Evolutionary conservation across 176 grass and related monocot genomes (phyloP), one percentile per base, ranked within the genome.

Genomic region (Carex pumila): DNA sequence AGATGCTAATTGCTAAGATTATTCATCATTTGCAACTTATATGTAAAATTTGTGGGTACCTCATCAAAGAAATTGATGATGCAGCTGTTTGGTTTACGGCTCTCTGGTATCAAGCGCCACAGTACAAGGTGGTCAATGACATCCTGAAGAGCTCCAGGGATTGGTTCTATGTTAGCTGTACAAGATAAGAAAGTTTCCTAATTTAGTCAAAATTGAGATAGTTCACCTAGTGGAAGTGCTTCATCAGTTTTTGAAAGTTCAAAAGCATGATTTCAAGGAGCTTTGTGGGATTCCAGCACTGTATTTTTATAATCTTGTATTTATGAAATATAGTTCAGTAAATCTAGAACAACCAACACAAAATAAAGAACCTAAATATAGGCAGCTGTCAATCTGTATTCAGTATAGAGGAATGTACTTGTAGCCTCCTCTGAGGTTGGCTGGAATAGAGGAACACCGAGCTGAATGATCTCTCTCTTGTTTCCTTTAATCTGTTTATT

Each of bases 51-150:
- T 32, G 49, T 18, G 49, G 4, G 3, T 92, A 99, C 97, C 93
- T 96, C 97, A 86, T 99, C 97, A 73, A 99, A 96, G 90, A 99
- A 99, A 73, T 99, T 99, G 87, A 99, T 96, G 84, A 99, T 87
- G 78, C 94, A 92, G 84, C 97, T 92, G 85, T 96, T 95, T 55
- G 97, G 97, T 57, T 93, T 95, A 88, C 90, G 94, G 80, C 85
- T 94, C 78, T 99, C 93, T 84, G 97, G 97, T 90, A 99, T 90
- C 83, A 99, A 84, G 89, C 87, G 97, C 97, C 97, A 99, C 85
- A 94, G 88, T 85, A 99, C 91, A 81, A 99, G 86, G 78, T 95
- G 93, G 83, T 99, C 93, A 69, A 95, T 99, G 71, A 96, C 93
- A 85, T 88, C 88, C 90, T 99, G 93, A 61, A 99, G 73, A 55